Conservation (phyloP, 163 green algal genomes). For the Picocystis sp. region DNA sequence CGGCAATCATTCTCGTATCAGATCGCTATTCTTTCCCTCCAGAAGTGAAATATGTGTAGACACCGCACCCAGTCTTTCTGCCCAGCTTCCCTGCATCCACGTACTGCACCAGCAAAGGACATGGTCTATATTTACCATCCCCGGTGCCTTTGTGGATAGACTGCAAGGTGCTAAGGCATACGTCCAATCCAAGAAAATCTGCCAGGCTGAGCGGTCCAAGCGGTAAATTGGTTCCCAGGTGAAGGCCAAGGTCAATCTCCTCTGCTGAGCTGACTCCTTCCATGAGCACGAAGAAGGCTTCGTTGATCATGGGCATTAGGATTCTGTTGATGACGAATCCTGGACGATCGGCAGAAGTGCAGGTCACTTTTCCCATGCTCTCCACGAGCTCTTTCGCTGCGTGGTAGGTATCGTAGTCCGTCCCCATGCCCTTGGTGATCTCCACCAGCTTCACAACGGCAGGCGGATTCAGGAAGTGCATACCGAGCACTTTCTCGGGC, state of each 20-base stretch:
- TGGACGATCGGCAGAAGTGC: slow-evolving; percentile 17
- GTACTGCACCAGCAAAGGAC: slow-evolving; percentile 71
- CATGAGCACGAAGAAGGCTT: slow-evolving; percentile 70
- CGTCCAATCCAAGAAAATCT: slow-evolving; percentile 57
- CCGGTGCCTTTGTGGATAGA: slow-evolving; percentile 61
- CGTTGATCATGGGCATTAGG: slow-evolving; percentile 92
- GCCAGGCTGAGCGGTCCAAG: slow-evolving; percentile 56
- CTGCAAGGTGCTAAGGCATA: slow-evolving; percentile 74
- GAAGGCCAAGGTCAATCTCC: slow-evolving; percentile 81
- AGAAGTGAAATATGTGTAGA: no score
- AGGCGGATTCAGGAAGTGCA: slow-evolving; percentile 85
- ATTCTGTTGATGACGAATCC: slow-evolving; percentile 89
- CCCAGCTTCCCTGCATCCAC: slow-evolving; percentile 61
- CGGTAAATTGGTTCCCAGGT: slow-evolving; percentile 67
- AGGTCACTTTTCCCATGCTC: slow-evolving; percentile 1
- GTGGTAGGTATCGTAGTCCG: slow-evolving; percentile 1
- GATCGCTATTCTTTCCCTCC: no score
- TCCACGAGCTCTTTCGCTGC: neutral
- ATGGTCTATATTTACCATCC: slow-evolving; percentile 83
- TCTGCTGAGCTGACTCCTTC: slow-evolving; percentile 65
- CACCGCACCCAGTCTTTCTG: slow-evolving; percentile 18
- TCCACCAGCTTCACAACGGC: slow-evolving; percentile 56
- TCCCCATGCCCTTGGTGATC: slow-evolving; percentile 47
- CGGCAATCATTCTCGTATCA: no score
- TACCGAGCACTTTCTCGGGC: slow-evolving; percentile 49